Conservation (phyloP, 2,329 filamentous ascomycete species). For the Dothideomycetes sp. region DNA sequence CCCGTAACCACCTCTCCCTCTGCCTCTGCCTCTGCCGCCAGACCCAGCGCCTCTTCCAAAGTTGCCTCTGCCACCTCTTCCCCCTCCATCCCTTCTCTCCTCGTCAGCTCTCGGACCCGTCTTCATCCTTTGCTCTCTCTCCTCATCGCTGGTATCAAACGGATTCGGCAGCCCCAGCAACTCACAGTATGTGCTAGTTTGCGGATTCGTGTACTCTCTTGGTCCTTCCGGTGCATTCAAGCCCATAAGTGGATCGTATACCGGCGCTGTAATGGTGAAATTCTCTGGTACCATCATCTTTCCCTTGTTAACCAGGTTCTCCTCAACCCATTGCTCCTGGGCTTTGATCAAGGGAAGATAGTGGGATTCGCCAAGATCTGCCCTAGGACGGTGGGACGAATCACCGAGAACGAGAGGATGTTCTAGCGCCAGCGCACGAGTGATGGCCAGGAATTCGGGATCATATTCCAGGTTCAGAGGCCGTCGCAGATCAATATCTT, state of each 20-base stretch:
- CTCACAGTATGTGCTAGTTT: slow-evolving; percentile 72
- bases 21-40: slow-evolving; percentile 10
- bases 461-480: slow-evolving; percentile 67
- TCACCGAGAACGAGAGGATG: slow-evolving; percentile 46
- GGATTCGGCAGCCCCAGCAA: slow-evolving; percentile 67
- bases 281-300: slow-evolving; percentile 64
- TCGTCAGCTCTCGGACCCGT: slow-evolving; percentile 43
- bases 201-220: slow-evolving; percentile 73
- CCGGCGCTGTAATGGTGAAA: slow-evolving; percentile 65
- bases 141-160: slow-evolving; percentile 62
- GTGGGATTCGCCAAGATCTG: slow-evolving; percentile 54
- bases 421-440: slow-evolving; percentile 61
- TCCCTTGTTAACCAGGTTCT: slow-evolving; percentile 53
- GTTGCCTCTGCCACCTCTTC: slow-evolving; percentile 11
- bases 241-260: slow-evolving; percentile 48
- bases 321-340: slow-evolving; percentile 69
- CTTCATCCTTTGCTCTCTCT: slow-evolving; percentile 49
- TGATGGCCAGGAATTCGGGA: slow-evolving; percentile 90
- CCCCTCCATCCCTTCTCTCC: slow-evolving; percentile 14
- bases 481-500: slow-evolving; percentile 19
- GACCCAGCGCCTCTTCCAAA: slow-evolving; percentile 14
- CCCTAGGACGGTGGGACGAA: slow-evolving; percentile 39
- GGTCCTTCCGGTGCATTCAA: slow-evolving; percentile 54
- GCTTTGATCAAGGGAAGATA: slow-evolving; percentile 59
- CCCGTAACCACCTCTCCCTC: slow-evolving; percentile 13